phyloP scores from a whole-genome alignment of 1,284 basidiomycete genomes.

The Boletus nobilissimus region DNA sequence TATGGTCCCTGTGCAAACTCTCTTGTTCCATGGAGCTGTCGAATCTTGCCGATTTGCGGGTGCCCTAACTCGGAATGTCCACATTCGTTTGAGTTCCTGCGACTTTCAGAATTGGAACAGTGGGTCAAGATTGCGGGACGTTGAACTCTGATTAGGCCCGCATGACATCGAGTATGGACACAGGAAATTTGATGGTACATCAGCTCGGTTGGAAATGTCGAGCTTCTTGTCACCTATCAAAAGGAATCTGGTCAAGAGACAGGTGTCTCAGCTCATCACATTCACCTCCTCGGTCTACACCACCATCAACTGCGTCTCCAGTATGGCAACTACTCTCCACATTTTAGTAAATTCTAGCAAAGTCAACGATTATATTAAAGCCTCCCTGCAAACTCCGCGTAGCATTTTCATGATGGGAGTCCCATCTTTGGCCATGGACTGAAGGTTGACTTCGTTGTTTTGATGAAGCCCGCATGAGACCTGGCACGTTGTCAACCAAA shows the following conservation, averaged over 20 bases:
- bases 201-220: slow-evolving; percentile 19
- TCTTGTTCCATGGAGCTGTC: slow-evolving; percentile 4
- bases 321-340: slow-evolving; percentile 33
- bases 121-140: not conserved
- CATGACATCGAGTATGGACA: slow-evolving; percentile 15
- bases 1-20: not conserved
- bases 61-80: not conserved
- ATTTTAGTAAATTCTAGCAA: slow-evolving; percentile 21
- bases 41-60: not conserved
- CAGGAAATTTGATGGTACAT: slow-evolving; percentile 13
- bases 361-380: slow-evolving; percentile 14
- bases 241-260: slow-evolving; percentile 23
- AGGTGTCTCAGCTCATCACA: slow-evolving; percentile 25
- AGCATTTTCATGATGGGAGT: slow-evolving; percentile 16
- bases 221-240: slow-evolving; percentile 21
- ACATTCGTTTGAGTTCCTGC: not conserved
- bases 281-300: slow-evolving; percentile 43
- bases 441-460: slow-evolving; percentile 28
- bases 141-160: not conserved
- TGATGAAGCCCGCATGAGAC: slow-evolving; percentile 32
- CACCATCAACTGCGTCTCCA: slow-evolving; percentile 23
- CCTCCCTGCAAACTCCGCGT: slow-evolving; percentile 39
- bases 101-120: not conserved
- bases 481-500: slow-evolving; percentile 19
- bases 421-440: slow-evolving; percentile 31